Evolutionary conservation across 2,329 filamentous ascomycete species (phyloP).

Genomic region (Sphaceloma murrayae): DNA sequence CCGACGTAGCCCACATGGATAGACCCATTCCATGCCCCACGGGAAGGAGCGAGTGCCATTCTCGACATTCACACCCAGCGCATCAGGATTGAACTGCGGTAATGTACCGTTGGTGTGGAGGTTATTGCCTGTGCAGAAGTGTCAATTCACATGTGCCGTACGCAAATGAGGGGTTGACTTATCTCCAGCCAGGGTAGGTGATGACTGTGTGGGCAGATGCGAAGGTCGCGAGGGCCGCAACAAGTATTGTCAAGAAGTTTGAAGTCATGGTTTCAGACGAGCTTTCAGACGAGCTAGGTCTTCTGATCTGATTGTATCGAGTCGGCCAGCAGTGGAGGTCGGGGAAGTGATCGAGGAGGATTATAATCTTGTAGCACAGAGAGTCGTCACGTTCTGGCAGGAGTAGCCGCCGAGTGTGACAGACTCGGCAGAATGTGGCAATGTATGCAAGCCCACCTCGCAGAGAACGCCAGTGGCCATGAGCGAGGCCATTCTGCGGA

Average conservation of each 20-base stretch:
- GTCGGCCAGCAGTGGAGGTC: background rate
- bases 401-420: constrained; percentile 4
- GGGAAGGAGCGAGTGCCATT: constrained; percentile 51
- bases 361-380: constrained; percentile 3
- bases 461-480: background rate
- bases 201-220: constrained; percentile 63
- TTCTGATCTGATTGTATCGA: background rate
- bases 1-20: constrained; percentile 62
- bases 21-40: constrained; percentile 87
- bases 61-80: constrained; percentile 37
- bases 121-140: constrained; percentile 55
- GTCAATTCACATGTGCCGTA: background rate
- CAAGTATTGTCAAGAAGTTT: background rate
- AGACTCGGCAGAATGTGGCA: background rate
- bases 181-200: constrained; percentile 71
- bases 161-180: background rate
- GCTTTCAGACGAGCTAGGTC: too few relatives aligned
- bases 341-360: background rate
- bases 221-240: background rate
- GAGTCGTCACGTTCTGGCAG: constrained; percentile 1
- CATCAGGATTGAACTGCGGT: constrained; percentile 30
- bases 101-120: constrained; percentile 60
- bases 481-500: background rate
- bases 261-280: background rate
- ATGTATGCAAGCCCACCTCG: background rate